Evolutionary conservation across 306 rosid species (phyloP), one percentile per base, ranked within the genome.

Genomic region (Hylodesmum podocarpum): DNA sequence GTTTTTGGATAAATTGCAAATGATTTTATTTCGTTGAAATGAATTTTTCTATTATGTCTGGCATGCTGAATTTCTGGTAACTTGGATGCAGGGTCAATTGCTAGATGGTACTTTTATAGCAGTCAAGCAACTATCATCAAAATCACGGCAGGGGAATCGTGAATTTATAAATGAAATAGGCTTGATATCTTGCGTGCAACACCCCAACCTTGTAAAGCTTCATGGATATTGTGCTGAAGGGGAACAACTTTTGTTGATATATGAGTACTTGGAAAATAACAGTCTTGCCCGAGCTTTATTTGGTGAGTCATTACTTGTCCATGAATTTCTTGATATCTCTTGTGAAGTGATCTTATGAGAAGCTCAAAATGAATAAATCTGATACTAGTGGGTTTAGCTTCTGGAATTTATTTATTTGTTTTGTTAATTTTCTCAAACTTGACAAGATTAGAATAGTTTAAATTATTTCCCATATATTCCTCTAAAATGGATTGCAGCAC

Each of bases 151-250:
- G 78, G 97, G 97, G 61, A 87, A 90, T 76, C 90, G 93, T 4
- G 96, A 89, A 79, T 92, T 88, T 80, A 74, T 89, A 24, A 92
- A 89, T 70, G 91, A 92, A 88, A 85, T 92, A 51, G 97, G 91
- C 77, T 28, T 87, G 82, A 87, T 89, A 78, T 87, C 97, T 70
- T 84, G 88, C 77, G 65, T 85, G 73, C 91, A 90, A 62, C 97
- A 92, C 61, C 97, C 90, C 18, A 92, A 92, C 86, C 90, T 89
- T 46, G 97, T 92, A 64, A 88, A 92, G 77, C 91, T 92, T 63
- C 73, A 84, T 77, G 93, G 96, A 78, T 90, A 78, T 54, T 92
- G 97, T 73, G 83, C 84, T 27, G 96, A 92, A 80, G 87, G 89
- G 36, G 85, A 87, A 71, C 91, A 89, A 61, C 47, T 92, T 43